Percentiles rank a stretch among this genome's conserved stretches.
phyloP scores from a whole-genome alignment of 2,329 filamentous ascomycete genomes.

The Dothistroma septosporum region DNA sequence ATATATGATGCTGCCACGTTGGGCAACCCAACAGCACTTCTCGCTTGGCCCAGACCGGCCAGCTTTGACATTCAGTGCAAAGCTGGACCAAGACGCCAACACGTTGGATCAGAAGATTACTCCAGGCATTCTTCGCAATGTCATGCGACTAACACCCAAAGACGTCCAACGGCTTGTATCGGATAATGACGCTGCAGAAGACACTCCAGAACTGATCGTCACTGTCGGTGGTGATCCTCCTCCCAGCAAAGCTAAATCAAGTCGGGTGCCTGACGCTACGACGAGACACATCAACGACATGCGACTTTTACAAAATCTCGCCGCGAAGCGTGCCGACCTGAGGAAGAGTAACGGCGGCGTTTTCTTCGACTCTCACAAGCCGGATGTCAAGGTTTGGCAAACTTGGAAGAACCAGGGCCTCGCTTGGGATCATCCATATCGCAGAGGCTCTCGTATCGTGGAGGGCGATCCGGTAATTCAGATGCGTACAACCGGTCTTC shows the following conservation, averaged over 20 bases:
- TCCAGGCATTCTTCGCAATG: constrained; percentile 53
- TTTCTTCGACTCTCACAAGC: constrained; percentile 30
- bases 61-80: constrained; percentile 58
- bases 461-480: constrained; percentile 46
- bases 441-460: constrained; percentile 36
- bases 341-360: constrained; percentile 40
- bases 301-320: constrained; percentile 35
- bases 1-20: constrained; percentile 55
- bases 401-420: constrained; percentile 31
- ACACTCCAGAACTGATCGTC: constrained; percentile 20
- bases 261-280: constrained; percentile 24
- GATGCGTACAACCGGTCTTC: constrained; percentile 31
- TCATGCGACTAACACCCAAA: constrained; percentile 50
- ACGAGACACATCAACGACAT: constrained; percentile 33
- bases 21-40: constrained; percentile 49
- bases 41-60: constrained; percentile 53
- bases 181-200: constrained; percentile 9
- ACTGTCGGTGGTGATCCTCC: constrained; percentile 36
- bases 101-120: constrained; percentile 53
- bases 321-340: constrained; percentile 30
- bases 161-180: constrained; percentile 27
- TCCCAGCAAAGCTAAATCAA: constrained; percentile 7
- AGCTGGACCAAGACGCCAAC: constrained; percentile 49
- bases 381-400: constrained; percentile 38
- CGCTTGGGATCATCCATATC: constrained; percentile 40